These are phyloP conservation scores for Colletotrichum simmondsii DNA, from an alignment of 2,329 filamentous ascomycete genomes.

Conservation along the genomic window DNA sequence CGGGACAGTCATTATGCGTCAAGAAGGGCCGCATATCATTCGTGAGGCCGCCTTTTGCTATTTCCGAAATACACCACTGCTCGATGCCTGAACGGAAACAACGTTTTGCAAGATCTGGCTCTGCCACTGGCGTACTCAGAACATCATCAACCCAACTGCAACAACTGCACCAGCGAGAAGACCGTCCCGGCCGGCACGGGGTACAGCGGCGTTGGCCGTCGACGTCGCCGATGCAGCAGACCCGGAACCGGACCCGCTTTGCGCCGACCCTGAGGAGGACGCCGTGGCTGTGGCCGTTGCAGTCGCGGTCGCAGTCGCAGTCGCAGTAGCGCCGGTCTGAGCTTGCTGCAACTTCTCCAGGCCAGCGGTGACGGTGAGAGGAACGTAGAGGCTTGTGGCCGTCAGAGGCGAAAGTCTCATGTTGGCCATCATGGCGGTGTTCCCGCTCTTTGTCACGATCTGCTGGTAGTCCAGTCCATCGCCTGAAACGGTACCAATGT, in stretches of 20 bases:
- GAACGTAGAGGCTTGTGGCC: constrained; percentile 35
- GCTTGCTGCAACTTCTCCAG: constrained; percentile 44
- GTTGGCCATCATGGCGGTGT: neutral
- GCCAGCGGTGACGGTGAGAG: constrained; percentile 52
- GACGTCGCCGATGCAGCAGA: constrained; percentile 13
- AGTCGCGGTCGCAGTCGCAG: constrained; percentile 25
- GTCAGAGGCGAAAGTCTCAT: constrained; percentile 15
- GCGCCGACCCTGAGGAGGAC: constrained; percentile 19
- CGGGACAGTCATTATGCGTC: neutral
- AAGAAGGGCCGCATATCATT: neutral
- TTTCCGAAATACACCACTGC: too few relatives aligned
- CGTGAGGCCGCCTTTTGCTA: neutral
- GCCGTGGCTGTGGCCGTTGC: constrained; percentile 26
- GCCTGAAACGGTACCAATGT: constrained; percentile 2
- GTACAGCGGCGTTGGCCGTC: constrained; percentile 43
- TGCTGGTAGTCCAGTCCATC: neutral
- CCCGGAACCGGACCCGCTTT: neutral
- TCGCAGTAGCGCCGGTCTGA: constrained; percentile 22
- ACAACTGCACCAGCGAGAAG: constrained; percentile 46
- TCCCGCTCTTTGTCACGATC: neutral
- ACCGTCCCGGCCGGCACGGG: constrained; percentile 47
- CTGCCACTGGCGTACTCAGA: constrained; percentile 38
- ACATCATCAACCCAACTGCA: constrained; percentile 46
- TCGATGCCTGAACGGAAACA: neutral
- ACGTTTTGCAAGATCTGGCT: neutral